Base-by-base conservation (phyloP, 257 asterid species). In the Anisodus tanguticus region DNA sequence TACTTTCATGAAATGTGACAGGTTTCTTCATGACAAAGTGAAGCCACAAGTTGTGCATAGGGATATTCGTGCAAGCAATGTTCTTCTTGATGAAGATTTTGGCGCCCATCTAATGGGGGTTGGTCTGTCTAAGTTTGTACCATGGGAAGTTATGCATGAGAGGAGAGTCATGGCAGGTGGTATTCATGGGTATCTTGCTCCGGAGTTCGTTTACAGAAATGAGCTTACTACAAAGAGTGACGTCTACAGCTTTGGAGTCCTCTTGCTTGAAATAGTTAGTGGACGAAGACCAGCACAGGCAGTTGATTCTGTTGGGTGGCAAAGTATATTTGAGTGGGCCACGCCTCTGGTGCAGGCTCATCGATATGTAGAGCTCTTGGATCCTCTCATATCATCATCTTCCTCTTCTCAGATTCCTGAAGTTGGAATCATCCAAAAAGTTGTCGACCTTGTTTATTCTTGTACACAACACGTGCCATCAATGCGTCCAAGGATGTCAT, bases 251-350 rank as follows among this genome's bases (percentile, higher is more conserved):
- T 96, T 96, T 51, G 99, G 99, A 4, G 99, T 94, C 62, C 98
- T 96, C 63, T 81, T 96, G 86, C 99, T 96, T 35, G 99, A 96
- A 85, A 96, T 96, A 8, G 91, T 96, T 4, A 93, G 94, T 37
- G 99, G 99, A 7, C 97, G 99, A 15, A 90, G 94, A 66, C 99
- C 98, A 59, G 98, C 98, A 66, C 99, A 96, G 79, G 95, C 98
- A 31, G 99, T 92, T 82, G 99, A 96, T 86, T 91, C 99, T 9
- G 96, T 96, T 12, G 99, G 99, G 16, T 95, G 98, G 97, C 97
- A 96, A 74, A 96, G 99, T 78, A 94, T 94, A 92, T 96, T 96
- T n/a, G 99, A 96, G 89, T 96, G 99, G 99, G 98, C 98, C 26
- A 96, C 99, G 0, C 99, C 99, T 2, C 86, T 96, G 57, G 99